Evolutionary conservation across 495 filamentous ascomycete genomes (phyloP).

Genomic region (Tuber aestivum): DNA sequence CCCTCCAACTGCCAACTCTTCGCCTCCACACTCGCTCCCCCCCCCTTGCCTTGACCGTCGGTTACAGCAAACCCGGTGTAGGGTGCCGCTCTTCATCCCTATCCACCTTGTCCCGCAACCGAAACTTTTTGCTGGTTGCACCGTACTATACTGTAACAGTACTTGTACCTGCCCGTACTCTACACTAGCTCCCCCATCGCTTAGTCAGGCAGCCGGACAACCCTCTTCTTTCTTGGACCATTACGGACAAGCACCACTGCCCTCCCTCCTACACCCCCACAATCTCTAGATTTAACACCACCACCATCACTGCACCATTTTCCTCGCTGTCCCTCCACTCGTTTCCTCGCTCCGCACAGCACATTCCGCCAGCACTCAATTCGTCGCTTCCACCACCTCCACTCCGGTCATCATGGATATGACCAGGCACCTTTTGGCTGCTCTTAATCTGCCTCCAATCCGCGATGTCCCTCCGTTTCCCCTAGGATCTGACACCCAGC

Average conservation of each 20-base stretch:
- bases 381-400: conserved; percentile 1
- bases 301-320: conserved; percentile 32
- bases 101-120: background rate
- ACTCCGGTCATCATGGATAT: conserved; percentile 30
- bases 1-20: background rate
- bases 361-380: background rate
- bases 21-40: background rate
- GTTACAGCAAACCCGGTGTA: background rate
- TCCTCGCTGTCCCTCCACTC: background rate
- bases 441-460: conserved; percentile 40
- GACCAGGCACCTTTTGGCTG: conserved; percentile 41
- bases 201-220: conserved; percentile 3
- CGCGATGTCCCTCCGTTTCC: conserved; percentile 39
- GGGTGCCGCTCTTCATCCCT: background rate
- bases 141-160: background rate
- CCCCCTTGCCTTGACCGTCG: no score
- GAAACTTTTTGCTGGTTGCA: background rate
- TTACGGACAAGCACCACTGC: conserved; percentile 34
- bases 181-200: background rate
- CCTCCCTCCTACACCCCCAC: conserved; percentile 23
- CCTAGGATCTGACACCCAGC: conserved; percentile 32
- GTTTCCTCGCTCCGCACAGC: background rate
- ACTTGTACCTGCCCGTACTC: no score
- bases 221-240: conserved; percentile 2
- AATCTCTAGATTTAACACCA: conserved; percentile 21